These are phyloP conservation scores for Plasmodium vinckei DNA, from an alignment of 169 alveolate genomes.

Conservation along the genomic window DNA sequence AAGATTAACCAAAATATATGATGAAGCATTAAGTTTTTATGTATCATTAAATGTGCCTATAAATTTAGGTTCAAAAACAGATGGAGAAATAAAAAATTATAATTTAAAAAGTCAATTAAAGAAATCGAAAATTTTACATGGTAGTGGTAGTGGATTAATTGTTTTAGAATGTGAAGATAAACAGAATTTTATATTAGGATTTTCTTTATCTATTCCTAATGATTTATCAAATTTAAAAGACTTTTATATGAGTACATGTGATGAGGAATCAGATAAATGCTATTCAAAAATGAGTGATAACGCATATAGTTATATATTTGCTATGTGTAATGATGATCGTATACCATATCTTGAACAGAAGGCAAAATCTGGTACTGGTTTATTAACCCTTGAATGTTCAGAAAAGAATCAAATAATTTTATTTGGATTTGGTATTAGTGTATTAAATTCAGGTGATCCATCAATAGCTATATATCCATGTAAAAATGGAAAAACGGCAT, in stretches of 20 bases:
- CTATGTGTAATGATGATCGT: slow-evolving; percentile 69
- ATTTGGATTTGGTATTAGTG: slow-evolving; percentile 74
- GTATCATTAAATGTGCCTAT: slow-evolving; percentile 46
- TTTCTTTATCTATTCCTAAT: slow-evolving; percentile 69
- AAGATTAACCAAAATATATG: slow-evolving; percentile 36
- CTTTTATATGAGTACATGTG: slow-evolving; percentile 55
- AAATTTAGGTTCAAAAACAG: slow-evolving; percentile 37
- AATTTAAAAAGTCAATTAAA: slow-evolving; percentile 41
- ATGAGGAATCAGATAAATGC: slow-evolving; percentile 61
- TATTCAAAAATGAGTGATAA: slow-evolving; percentile 71
- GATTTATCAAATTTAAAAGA: slow-evolving; percentile 52
- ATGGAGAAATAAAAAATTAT: slow-evolving; percentile 41
- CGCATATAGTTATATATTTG: slow-evolving; percentile 48
- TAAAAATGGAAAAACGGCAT: slow-evolving; percentile 60
- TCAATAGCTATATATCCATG: slow-evolving; percentile 67
- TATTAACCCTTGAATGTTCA: slow-evolving; percentile 64
- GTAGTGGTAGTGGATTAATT: slow-evolving; percentile 55
- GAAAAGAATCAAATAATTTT: slow-evolving; percentile 54
- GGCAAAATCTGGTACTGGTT: slow-evolving; percentile 52
- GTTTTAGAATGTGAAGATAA: slow-evolving; percentile 74
- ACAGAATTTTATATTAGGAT: slow-evolving; percentile 60
- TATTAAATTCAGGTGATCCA: slow-evolving; percentile 65
- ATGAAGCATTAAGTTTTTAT: slow-evolving; percentile 59
- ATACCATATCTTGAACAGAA: slow-evolving; percentile 63
- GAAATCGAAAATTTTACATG: slow-evolving; percentile 35